Base-by-base conservation (phyloP, 192 early-diverging fungal genomes). In the Globomyces pollinis-pini region DNA sequence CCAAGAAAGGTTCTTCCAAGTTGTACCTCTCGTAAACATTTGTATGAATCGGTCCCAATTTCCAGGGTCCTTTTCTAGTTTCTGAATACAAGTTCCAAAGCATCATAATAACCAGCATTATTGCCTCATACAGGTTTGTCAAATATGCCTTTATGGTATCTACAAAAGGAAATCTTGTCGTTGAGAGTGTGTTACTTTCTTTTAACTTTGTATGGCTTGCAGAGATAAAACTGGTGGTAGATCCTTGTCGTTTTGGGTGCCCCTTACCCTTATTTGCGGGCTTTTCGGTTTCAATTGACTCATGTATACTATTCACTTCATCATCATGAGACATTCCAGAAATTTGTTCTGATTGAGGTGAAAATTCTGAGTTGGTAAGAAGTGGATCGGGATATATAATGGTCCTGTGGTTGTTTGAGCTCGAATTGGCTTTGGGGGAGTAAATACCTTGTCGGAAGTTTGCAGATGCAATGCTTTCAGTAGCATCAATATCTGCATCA, bases 1-100 rank as follows among this genome's bases (percentile, higher is more conserved):
- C 63, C 3, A 70, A 13, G 11, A 72, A 28, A 16, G 20, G n/a
- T 23, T 71, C 62, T 11, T 71, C 69, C 61, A 71, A 38, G 30
- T 45, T 16, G 13, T 52, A 18, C 18, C 55, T 38, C 3, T 61
- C 45, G 43, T 68, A 68, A 31, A 36, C 6, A 16, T 52, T 68
- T 1, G 63, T 67, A 38, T 68, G 33, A 41, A 68, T 68, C 3
- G 55, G 56, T 1, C 67, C 67, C 26, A 68, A 23, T 28, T 50
- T 31, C 41, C 49, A 53, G 4, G 67, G 67, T 7, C 64, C 64
- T 7, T n/a, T 21, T 6, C 16, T 15, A 4, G 54, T 35, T 33
- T 62, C 50, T n/a, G 15, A 33, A 30, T 57, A 28, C 9, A 62
- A n/a, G n/a, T n/a, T n/a, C n/a, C n/a, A n/a, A n/a, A n/a, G n/a